Evolutionary conservation across 73 alveolate species (phyloP).

Genomic region (Diophrys appendiculata): DNA sequence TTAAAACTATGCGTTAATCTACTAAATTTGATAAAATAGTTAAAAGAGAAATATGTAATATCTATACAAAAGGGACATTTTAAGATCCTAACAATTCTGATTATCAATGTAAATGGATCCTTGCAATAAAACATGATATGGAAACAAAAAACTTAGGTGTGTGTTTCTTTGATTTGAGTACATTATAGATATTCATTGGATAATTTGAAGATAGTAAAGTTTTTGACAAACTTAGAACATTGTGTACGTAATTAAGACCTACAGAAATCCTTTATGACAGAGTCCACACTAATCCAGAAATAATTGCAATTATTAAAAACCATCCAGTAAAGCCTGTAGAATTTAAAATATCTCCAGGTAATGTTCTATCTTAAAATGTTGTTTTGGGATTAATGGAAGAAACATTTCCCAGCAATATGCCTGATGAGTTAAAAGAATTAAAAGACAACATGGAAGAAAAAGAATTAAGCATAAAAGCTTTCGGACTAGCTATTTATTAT

Average conservation of each 20-base stretch:
- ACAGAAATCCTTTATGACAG: constrained; percentile 59
- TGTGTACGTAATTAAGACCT: constrained; percentile 55
- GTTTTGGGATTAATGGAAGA: background rate
- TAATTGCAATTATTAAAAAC: constrained; percentile 52
- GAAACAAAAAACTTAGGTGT: constrained; percentile 45
- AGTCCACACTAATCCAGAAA: constrained; percentile 25
- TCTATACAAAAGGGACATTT: constrained; percentile 73
- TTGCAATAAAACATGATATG: constrained; percentile 16
- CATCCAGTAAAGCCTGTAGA: constrained; percentile 45
- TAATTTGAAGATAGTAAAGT: constrained; percentile 48
- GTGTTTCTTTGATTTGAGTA: constrained; percentile 56
- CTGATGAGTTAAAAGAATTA: background rate
- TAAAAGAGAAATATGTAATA: constrained; percentile 56
- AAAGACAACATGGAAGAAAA: background rate
- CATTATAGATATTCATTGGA: constrained; percentile 47
- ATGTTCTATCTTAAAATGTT: background rate
- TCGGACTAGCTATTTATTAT: constrained; percentile 21
- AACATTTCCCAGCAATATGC: background rate
- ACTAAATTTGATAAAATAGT: constrained; percentile 14
- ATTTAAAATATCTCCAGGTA: constrained; percentile 29
- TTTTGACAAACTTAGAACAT: constrained; percentile 52
- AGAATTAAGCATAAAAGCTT: constrained; percentile 1
- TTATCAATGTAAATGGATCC: constrained; percentile 47
- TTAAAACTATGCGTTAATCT: constrained; percentile 1
- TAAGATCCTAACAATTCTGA: constrained; percentile 5